Base-by-base conservation (phyloP, 306 rosid genomes). In the Psophocarpus tetragonolobus region DNA sequence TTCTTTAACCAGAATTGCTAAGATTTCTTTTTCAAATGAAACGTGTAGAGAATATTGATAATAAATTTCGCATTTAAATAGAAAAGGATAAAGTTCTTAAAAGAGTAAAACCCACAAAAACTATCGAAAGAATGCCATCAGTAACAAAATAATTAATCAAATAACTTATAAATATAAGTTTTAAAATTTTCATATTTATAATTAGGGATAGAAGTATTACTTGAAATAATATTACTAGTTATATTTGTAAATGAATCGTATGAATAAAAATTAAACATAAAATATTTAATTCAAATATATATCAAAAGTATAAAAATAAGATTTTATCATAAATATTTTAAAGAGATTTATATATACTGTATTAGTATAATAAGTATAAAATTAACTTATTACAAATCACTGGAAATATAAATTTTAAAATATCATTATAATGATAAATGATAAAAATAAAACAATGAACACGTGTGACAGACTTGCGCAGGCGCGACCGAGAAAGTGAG, bases 401-500 rank as follows among this genome's bases (percentile, higher is more conserved):
- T 56, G n/a, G 0, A 11, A 11, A 56, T 56, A 24, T 24, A 56
- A 23, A 54, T 23, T 10, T 21, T 54, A 54, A 21, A 51, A 51
- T 51, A 18, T n/a, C n/a, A 3, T 1, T 51, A 51, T 48, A 6
- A 17, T n/a, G 15, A 44, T 45, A 48, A n/a, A 48, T n/a, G n/a
- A n/a, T n/a, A n/a, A n/a, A n/a, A n/a, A 48, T 6, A 48, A 17
- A 18, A 17, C 8, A 17, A 18, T 50, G 20, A 17, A 53, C 64
- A 67, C 84, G 76, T 57, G 80, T 69, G 38, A 17, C 2, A 29
- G 11, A 18, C 53, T 61, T 21, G 5, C 30, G 21, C 8, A 29
- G 80, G 62, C 54, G 29, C 50, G 41, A 63, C 21, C 9, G 35
- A 41, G 51, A 80, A 62, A 38, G 29, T 36, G 61, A 47, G 68